phyloP scores from a whole-genome alignment of 352 stramenopile genomes.

The Plasmopara halstedii region DNA sequence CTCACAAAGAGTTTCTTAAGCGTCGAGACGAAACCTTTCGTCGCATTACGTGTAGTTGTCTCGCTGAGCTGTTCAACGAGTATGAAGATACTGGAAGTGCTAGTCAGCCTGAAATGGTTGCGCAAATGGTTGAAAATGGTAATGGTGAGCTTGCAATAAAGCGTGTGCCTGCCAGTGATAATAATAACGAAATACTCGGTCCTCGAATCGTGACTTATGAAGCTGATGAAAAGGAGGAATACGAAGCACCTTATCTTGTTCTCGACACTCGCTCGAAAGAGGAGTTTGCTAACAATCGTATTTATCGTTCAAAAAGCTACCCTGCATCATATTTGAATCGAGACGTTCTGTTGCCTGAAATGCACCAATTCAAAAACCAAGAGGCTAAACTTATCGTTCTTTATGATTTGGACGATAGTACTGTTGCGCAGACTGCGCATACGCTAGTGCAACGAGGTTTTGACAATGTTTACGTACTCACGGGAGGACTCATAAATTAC shows the following conservation, averaged over 20 bases:
- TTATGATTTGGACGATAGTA: slow-evolving; percentile 73
- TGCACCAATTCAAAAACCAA: slow-evolving; percentile 77
- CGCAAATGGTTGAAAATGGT: slow-evolving; percentile 59
- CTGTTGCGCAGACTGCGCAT: slow-evolving; percentile 47
- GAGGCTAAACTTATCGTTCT: slow-evolving; percentile 68
- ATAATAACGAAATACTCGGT: slow-evolving; percentile 23
- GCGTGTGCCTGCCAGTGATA: slow-evolving; percentile 40
- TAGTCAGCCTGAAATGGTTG: slow-evolving; percentile 60
- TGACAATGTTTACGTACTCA: slow-evolving; percentile 81
- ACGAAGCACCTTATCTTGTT: slow-evolving; percentile 67
- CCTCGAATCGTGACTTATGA: slow-evolving; percentile 74
- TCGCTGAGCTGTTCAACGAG: slow-evolving; percentile 67
- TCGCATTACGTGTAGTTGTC: slow-evolving; percentile 53
- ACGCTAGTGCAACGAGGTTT: slow-evolving; percentile 74
- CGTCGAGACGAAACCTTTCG: slow-evolving; percentile 74
- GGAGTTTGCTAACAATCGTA: slow-evolving; percentile 61
- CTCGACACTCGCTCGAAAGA: slow-evolving; percentile 63
- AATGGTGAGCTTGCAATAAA: slow-evolving; percentile 68
- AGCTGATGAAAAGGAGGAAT: slow-evolving; percentile 66
- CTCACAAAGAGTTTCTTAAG: slow-evolving; percentile 74
- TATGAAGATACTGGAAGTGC: slow-evolving; percentile 53
- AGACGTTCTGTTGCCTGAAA: slow-evolving; percentile 58
- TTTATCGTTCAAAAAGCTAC: slow-evolving; percentile 62
- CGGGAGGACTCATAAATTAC: slow-evolving; percentile 53
- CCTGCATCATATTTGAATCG: slow-evolving; percentile 49